Conservation (phyloP, 306 rosid species). For the Dalbergia oliveri region DNA sequence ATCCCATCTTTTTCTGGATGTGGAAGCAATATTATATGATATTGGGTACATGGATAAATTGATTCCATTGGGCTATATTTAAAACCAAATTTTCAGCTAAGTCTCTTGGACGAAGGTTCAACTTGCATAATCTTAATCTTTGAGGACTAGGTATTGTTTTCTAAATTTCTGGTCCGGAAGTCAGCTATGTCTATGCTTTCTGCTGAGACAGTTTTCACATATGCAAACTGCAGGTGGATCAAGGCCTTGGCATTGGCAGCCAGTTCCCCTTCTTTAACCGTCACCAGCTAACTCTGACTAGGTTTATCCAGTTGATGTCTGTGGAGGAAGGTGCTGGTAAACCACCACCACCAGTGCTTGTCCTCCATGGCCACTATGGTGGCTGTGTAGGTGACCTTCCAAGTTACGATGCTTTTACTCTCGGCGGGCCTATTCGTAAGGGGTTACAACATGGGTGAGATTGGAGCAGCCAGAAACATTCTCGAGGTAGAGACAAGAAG, state of each 20-base stretch:
- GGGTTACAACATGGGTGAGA: conserved; percentile 98
- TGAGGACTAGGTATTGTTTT: conserved; percentile 28
- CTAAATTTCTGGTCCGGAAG: conserved; percentile 2
- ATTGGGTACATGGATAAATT: conserved; percentile 31
- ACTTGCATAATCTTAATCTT: not conserved
- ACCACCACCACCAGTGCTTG: conserved; percentile 95
- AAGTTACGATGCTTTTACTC: conserved; percentile 95
- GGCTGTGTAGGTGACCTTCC: conserved; percentile 99
- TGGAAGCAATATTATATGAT: conserved; percentile 17
- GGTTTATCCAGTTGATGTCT: conserved; percentile 70
- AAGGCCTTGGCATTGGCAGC: conserved; percentile 95
- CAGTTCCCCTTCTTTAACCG: conserved; percentile 95
- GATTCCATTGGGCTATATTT: not conserved
- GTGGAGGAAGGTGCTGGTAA: conserved; percentile 98
- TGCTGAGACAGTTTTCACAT: conserved; percentile 34
- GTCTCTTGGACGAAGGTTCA: conserved; percentile 22
- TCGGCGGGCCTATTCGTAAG: conserved; percentile 99
- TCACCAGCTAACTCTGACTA: conserved; percentile 91
- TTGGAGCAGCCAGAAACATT: conserved; percentile 93
- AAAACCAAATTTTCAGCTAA: not conserved
- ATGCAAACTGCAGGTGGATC: conserved; percentile 78
- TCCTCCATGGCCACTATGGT: conserved; percentile 95
- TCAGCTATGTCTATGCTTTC: conserved; percentile 25
- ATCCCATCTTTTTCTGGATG: not conserved
- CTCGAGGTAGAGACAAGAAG: conserved; percentile 72